Percentiles rank a stretch among this genome's conserved stretches.
phyloP scores from a whole-genome alignment of 306 rosid species.

The Cicer chorassanicum region DNA sequence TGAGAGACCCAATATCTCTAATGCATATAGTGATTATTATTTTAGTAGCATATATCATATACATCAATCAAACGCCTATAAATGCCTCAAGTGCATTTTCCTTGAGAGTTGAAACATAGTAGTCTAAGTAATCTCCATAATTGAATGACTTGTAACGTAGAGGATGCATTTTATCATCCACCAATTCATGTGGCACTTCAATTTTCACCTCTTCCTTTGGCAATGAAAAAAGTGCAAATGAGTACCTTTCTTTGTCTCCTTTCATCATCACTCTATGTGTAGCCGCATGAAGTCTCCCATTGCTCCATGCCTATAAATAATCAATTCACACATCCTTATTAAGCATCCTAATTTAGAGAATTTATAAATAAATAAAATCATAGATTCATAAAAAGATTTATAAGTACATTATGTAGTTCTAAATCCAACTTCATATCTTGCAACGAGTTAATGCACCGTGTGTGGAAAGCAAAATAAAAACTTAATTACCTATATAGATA shows the following conservation, averaged over 20 bases:
- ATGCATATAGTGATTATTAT: background rate
- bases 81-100: slow-evolving; percentile 57
- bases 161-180: slow-evolving; percentile 60
- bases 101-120: slow-evolving; percentile 46
- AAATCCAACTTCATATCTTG: too few species aligned
- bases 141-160: slow-evolving; percentile 54
- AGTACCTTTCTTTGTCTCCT: slow-evolving; percentile 57
- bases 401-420: background rate
- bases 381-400: background rate
- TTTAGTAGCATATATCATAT: background rate
- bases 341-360: background rate
- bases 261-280: slow-evolving; percentile 59
- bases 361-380: background rate
- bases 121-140: slow-evolving; percentile 47
- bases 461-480: too few species aligned
- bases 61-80: slow-evolving; percentile 46
- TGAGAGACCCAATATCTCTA: background rate
- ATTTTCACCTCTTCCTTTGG: slow-evolving; percentile 55
- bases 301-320: slow-evolving; percentile 67
- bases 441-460: too few species aligned
- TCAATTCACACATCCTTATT: background rate
- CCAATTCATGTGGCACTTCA: slow-evolving; percentile 56
- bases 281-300: slow-evolving; percentile 60
- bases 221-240: slow-evolving; percentile 44
- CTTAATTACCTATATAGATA: too few species aligned